Percentiles rank a stretch among this genome's conserved stretches.
These are phyloP conservation scores for Thozetella sp. DNA, from an alignment of 495 filamentous ascomycete genomes.

Conservation along the genomic window DNA sequence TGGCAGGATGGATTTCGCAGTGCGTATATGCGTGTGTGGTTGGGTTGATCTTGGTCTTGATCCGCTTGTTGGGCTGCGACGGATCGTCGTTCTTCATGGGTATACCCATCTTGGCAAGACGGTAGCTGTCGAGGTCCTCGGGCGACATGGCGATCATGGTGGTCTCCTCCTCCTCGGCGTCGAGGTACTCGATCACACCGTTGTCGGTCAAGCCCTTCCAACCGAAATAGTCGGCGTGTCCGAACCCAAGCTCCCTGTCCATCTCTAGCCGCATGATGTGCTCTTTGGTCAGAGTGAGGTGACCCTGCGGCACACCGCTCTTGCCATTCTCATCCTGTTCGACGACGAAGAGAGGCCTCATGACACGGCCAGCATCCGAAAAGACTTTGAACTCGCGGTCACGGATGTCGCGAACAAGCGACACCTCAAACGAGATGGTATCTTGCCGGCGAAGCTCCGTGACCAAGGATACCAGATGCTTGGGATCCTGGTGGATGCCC, in stretches of 20 bases:
- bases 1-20: conserved; percentile 98
- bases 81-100: conserved; percentile 46
- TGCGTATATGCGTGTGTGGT: conserved; percentile 91
- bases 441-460: conserved; percentile 74
- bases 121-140: conserved; percentile 78
- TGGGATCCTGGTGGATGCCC: conserved; percentile 82
- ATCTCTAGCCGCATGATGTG: conserved; percentile 67
- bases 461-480: conserved; percentile 76
- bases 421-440: conserved; percentile 85
- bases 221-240: conserved; percentile 70
- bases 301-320: conserved; percentile 68
- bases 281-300: conserved; percentile 79
- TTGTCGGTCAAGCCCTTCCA: conserved; percentile 82
- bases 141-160: conserved; percentile 99
- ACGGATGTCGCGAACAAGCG: conserved; percentile 90
- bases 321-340: conserved; percentile 67
- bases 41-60: conserved; percentile 81
- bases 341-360: conserved; percentile 88
- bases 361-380: conserved; percentile 93
- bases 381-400: conserved; percentile 99
- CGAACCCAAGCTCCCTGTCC: conserved; percentile 57
- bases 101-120: conserved; percentile 51
- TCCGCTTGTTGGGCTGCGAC: conserved; percentile 66
- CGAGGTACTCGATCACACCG: conserved; percentile 91
- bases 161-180: conserved; percentile 97